Evolutionary conservation across 2,329 filamentous ascomycete species (phyloP), one percentile per base, ranked within the genome.

Genomic region (Fusarium paranaense): DNA sequence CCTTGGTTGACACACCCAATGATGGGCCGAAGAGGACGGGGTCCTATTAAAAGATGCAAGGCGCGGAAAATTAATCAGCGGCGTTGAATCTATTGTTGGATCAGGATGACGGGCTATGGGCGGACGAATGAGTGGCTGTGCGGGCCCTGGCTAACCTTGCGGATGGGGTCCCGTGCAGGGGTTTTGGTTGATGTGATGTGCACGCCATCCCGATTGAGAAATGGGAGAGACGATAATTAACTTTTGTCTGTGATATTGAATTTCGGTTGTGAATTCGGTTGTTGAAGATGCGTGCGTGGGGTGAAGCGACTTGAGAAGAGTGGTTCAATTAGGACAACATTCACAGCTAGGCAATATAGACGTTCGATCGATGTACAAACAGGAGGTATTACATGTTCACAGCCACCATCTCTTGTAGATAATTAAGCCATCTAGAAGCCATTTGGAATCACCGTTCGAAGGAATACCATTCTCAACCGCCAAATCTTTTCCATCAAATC

Each of bases 11-110:
- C 25, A 18, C 11, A 18, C 13, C 56, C 56, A 59, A 59, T 59
- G 18, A 40, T 30, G 22, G 16, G 33, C 22, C 14, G 35, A 38
- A 57, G n/a, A 37, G 37, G 54, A 25, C 4, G 38, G 35, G 35
- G 16, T 20, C 56, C 56, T 59, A 59, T 59, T 38, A 59, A 59
- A 59, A 59, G 56, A 59, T 38, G 35, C 35, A 40, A n/a, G 56
- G 22, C 35, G 50, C 32, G 56, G 56, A 38, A 38, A 40, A 59
- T 59, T 59, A 59, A 37, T 59, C 56, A 59, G 56, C 56, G 35
- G 33, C 56, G 14, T 38, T 38, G 10, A 30, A 27, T 59, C 56
- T 59, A 59, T 59, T 59, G 56, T 59, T 59, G 56, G 56, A 59
- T 30, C 56, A 59, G 56, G 22, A 59, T 38, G 56, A 38, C 56